A percentile compares a stretch with the other conserved stretches of the same genome.
These are phyloP conservation scores for Aspergillus pseudotamarii DNA, from an alignment of 2,329 filamentous ascomycete genomes.

Conservation along the genomic window DNA sequence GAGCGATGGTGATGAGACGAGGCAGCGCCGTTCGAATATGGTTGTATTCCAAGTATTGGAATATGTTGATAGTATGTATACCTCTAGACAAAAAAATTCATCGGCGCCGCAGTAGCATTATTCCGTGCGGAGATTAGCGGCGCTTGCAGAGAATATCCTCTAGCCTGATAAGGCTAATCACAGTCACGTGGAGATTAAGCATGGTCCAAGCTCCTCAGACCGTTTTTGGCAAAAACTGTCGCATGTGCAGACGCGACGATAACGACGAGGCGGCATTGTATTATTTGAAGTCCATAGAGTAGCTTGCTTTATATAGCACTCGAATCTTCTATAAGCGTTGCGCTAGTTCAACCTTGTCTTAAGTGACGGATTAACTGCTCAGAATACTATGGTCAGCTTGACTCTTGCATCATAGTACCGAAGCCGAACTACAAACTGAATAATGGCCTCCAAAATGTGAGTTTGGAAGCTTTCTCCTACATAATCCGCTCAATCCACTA, in stretches of 20 bases:
- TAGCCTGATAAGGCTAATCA: conserved; percentile 11
- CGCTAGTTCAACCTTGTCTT: not conserved
- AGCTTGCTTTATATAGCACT: not conserved
- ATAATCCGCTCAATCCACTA: conserved; percentile 14
- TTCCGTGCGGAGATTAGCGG: conserved; percentile 34
- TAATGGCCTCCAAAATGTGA: conserved; percentile 63
- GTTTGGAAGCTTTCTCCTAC: conserved; percentile 17
- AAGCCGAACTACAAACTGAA: conserved; percentile 10
- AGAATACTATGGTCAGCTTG: conserved; percentile 8
- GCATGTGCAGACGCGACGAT: conserved; percentile 1
- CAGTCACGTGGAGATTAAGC: conserved; percentile 29
- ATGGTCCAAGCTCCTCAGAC: conserved; percentile 37
- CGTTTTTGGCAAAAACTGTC: conserved; percentile 20
- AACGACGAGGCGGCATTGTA: not conserved
- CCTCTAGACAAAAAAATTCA: conserved; percentile 41
- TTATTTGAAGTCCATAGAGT: not conserved
- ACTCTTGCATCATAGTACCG: conserved; percentile 16
- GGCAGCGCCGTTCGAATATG: conserved; percentile 27
- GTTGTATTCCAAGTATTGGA: conserved; percentile 22
- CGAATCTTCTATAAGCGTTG: not conserved
- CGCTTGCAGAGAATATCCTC: conserved; percentile 11
- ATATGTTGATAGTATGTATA: conserved; percentile 20
- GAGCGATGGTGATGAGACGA: conserved; percentile 20
- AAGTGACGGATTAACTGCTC: not conserved
- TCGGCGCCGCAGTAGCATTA: conserved; percentile 32